phyloP scores from a whole-genome alignment of 495 filamentous ascomycete genomes.

The Pyrenula aspistea region DNA sequence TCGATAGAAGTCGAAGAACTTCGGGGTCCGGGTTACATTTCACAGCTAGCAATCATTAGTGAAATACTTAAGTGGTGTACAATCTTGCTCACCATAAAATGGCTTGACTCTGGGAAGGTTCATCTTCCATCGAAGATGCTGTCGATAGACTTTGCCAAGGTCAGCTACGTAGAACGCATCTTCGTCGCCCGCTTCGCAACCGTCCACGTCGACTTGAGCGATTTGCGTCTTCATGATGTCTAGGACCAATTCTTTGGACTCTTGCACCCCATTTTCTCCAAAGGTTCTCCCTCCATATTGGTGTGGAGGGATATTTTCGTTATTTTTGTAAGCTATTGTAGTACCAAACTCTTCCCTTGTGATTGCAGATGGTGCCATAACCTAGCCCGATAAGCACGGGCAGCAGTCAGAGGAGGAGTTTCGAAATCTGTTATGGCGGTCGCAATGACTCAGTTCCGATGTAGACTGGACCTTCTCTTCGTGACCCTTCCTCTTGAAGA shows the following conservation, averaged over 20 bases:
- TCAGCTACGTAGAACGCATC: constrained; percentile 98
- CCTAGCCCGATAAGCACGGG: constrained; percentile 21
- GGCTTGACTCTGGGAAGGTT: constrained; percentile 88
- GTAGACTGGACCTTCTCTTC: constrained; percentile 74
- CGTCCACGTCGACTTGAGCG: constrained; percentile 67
- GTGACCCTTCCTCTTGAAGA: constrained; percentile 89
- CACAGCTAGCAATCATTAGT: constrained; percentile 48
- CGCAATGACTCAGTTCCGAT: constrained; percentile 76
- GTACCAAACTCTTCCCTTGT: constrained; percentile 38
- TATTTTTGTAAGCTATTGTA: constrained; percentile 19
- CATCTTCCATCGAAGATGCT: constrained; percentile 96
- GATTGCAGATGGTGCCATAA: constrained; percentile 66
- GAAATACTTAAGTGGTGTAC: background rate
- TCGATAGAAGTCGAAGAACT: constrained; percentile 75
- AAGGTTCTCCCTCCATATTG: constrained; percentile 26
- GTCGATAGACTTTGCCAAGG: constrained; percentile 95
- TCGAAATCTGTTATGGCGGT: constrained; percentile 63
- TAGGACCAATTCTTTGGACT: constrained; percentile 52
- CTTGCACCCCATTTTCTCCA: constrained; percentile 32
- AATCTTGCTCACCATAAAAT: constrained; percentile 63
- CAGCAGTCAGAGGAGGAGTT: constrained; percentile 9
- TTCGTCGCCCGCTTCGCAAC: constrained; percentile 80
- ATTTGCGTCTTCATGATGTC: constrained; percentile 73
- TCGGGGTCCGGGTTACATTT: constrained; percentile 95
- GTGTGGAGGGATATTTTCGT: constrained; percentile 18